These are phyloP conservation scores for Stenogyne calaminthoides DNA, from an alignment of 305 asterid genomes.

Conservation along the genomic window DNA sequence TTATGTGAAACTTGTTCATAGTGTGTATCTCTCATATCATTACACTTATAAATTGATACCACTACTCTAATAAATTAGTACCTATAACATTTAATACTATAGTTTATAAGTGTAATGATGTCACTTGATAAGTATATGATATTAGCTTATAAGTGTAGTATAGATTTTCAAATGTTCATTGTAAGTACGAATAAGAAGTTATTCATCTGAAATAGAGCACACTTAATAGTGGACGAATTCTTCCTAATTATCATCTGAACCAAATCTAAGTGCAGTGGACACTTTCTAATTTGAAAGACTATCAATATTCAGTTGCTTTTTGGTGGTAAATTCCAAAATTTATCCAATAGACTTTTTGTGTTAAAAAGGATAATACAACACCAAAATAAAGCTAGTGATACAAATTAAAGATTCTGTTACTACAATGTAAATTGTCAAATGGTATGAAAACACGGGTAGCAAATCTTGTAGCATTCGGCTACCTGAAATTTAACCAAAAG, in stretches of 20 bases:
- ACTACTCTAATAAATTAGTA: no score
- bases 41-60: no score
- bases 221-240: not conserved
- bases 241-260: not conserved
- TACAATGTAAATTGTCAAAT: slow-evolving; percentile 7
- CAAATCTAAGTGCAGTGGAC: not conserved
- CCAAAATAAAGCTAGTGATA: not conserved
- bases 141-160: no score
- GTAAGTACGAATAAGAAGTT: not conserved
- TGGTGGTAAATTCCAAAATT: slow-evolving; percentile 4
- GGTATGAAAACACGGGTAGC: not conserved
- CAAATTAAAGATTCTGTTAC: slow-evolving; percentile 8
- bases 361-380: not conserved
- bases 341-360: not conserved
- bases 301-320: not conserved
- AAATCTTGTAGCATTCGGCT: slow-evolving; percentile 34
- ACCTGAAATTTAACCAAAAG: slow-evolving; percentile 74
- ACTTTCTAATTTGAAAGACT: not conserved
- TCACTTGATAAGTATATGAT: no score
- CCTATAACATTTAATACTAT: no score
- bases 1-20: no score
- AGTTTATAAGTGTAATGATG: no score
- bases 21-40: no score
- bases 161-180: not conserved
- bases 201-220: no score